These are phyloP conservation scores for Ettlia oleoabundans DNA, from an alignment of 139 green algal genomes.

Conservation along the genomic window DNA sequence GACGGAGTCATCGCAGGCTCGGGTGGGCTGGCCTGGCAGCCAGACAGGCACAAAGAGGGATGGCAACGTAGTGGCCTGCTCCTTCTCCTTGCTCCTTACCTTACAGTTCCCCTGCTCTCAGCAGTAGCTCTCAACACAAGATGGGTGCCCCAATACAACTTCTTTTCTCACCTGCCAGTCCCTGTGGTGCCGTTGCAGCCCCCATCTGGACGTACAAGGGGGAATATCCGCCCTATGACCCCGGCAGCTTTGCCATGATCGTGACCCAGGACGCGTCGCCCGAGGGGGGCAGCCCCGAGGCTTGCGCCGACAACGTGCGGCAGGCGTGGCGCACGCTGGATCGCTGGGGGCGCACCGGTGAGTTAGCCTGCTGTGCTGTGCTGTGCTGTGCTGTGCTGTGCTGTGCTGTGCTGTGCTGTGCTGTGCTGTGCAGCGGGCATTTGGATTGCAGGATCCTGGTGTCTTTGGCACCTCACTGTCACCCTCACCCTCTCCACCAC, in stretches of 20 bases:
- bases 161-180: no score
- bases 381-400: no score
- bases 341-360: conserved; percentile 14
- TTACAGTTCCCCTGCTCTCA: no score
- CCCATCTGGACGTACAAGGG: conserved; percentile 92
- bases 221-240: conserved; percentile 52
- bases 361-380: no score
- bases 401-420: background rate
- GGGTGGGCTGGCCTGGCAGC: background rate
- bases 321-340: conserved; percentile 42
- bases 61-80: background rate
- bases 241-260: conserved; percentile 52
- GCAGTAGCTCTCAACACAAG: no score
- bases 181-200: no score
- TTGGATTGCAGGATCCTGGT: no score
- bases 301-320: conserved; percentile 43
- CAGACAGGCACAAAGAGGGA: no score
- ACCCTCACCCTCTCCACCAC: conserved; percentile 26
- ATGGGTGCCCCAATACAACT: no score
- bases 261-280: conserved; percentile 60
- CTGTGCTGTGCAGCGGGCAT: background rate
- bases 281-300: conserved; percentile 30
- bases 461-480: no score
- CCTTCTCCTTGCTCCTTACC: background rate
- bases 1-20: conserved; percentile 87